These are phyloP conservation scores for Pythium biforme DNA, from an alignment of 352 stramenopile species.

Conservation along the genomic window DNA sequence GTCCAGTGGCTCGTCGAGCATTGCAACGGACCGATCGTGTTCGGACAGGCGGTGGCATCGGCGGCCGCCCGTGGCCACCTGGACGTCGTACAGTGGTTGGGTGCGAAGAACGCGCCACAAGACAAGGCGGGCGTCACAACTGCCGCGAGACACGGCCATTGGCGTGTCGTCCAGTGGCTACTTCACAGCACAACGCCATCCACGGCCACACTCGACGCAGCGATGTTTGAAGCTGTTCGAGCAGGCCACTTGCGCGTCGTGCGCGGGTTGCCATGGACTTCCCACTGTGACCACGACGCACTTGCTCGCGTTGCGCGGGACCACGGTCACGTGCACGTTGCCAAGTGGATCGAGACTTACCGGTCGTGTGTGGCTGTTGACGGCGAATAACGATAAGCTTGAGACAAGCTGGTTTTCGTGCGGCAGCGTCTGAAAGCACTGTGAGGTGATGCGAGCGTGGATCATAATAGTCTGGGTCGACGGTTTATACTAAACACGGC, in stretches of 20 bases:
- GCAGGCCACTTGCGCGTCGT: not conserved
- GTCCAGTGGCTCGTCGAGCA: not conserved
- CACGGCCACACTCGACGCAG: not conserved
- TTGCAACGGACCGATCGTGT: not conserved
- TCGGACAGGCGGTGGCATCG: not conserved
- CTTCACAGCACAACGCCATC: not conserved
- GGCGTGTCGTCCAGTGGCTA: not conserved
- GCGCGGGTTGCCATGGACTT: not conserved
- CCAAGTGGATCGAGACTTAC: slow-evolving; percentile 8
- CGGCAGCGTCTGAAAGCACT: no score
- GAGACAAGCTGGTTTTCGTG: no score
- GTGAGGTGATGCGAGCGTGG: no score
- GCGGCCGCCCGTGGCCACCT: slow-evolving; percentile 1
- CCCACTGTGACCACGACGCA: not conserved
- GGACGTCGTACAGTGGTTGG: not conserved
- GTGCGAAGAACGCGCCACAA: not conserved
- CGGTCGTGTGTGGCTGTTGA: not conserved
- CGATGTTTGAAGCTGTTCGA: not conserved
- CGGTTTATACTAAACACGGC: no score
- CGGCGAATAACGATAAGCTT: not conserved
- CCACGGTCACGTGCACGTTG: not conserved
- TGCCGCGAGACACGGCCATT: not conserved
- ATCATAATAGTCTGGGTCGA: no score
- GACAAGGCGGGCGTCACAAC: not conserved
- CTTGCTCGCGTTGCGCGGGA: not conserved